phyloP scores from a whole-genome alignment of 805 yeast species.

The Ogataea dorogensis region DNA sequence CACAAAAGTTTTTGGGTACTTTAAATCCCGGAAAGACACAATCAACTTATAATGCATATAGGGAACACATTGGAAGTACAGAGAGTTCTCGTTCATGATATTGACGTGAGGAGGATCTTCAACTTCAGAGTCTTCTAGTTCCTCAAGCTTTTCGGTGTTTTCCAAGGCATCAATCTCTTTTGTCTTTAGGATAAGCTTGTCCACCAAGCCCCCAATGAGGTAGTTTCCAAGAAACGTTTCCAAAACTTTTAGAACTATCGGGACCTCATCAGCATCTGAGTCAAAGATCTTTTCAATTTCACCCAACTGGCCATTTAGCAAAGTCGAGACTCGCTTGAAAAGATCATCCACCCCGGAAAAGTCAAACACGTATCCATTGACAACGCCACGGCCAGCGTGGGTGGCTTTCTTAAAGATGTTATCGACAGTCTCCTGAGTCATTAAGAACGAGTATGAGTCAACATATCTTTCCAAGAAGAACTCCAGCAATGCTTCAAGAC shows the following conservation, averaged over 20 bases:
- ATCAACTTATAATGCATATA: constrained; percentile 31
- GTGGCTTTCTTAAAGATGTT: constrained; percentile 17
- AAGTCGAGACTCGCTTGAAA: constrained; percentile 20
- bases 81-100: constrained; percentile 34
- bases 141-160: not conserved
- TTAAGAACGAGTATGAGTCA: constrained; percentile 30
- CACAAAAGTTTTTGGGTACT: constrained; percentile 28
- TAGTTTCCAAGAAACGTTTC: constrained; percentile 37
- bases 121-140: not conserved
- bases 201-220: constrained; percentile 35
- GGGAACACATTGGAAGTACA: constrained; percentile 38
- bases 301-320: constrained; percentile 27
- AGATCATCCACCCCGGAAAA: constrained; percentile 26
- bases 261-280: constrained; percentile 32
- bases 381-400: constrained; percentile 25
- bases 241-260: constrained; percentile 33
- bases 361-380: constrained; percentile 28
- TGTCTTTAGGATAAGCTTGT: constrained; percentile 31
- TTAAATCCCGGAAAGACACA: constrained; percentile 21
- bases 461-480: constrained; percentile 32
- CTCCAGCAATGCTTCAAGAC: constrained; percentile 34
- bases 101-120: constrained; percentile 21
- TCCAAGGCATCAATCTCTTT: constrained; percentile 34
- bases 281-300: constrained; percentile 31
- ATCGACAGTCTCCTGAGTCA: constrained; percentile 22